Evolutionary conservation across 371 early-diverging fungal genomes (phyloP).

Genomic region (Chytridium lagenaria): DNA sequence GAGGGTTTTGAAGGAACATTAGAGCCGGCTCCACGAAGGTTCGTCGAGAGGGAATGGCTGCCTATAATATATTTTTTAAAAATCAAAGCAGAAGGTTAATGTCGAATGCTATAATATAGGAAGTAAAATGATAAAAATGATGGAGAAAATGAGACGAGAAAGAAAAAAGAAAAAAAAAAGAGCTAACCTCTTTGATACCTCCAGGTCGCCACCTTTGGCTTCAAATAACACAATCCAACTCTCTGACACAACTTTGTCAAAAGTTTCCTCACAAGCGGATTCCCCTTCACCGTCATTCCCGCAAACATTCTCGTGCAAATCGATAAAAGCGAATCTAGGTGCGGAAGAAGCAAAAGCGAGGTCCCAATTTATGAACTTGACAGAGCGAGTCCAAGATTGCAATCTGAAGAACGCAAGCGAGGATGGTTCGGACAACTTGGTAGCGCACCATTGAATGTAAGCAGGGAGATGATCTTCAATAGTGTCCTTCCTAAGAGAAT

Average conservation of each 20-base stretch:
- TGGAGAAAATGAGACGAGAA: too few species aligned
- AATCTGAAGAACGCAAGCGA: slow-evolving; percentile 26
- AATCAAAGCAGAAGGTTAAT: neutral
- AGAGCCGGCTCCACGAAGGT: slow-evolving; percentile 2
- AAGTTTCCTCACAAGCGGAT: slow-evolving; percentile 80
- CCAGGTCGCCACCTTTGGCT: slow-evolving; percentile 78
- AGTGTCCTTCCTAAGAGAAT: slow-evolving; percentile 28
- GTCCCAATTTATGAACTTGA: slow-evolving; percentile 70
- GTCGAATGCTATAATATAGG: neutral
- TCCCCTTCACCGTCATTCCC: slow-evolving; percentile 55
- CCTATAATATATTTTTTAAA: slow-evolving; percentile 27
- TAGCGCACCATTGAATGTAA: slow-evolving; percentile 65
- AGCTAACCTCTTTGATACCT: slow-evolving; percentile 70
- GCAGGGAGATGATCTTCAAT: slow-evolving; percentile 55
- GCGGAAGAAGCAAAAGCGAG: slow-evolving; percentile 68
- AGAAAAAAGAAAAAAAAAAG: neutral
- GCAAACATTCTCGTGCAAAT: slow-evolving; percentile 30
- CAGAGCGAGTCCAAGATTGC: slow-evolving; percentile 76
- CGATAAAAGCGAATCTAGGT: slow-evolving; percentile 60
- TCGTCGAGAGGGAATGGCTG: slow-evolving; percentile 28
- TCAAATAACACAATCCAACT: slow-evolving; percentile 74
- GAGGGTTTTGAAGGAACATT: neutral
- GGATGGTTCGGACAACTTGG: too few species aligned
- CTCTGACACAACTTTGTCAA: slow-evolving; percentile 83
- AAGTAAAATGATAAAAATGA: neutral